These are phyloP conservation scores for Hypoxylon sp. DNA, from an alignment of 2,329 filamentous ascomycete species.

Conservation along the genomic window DNA sequence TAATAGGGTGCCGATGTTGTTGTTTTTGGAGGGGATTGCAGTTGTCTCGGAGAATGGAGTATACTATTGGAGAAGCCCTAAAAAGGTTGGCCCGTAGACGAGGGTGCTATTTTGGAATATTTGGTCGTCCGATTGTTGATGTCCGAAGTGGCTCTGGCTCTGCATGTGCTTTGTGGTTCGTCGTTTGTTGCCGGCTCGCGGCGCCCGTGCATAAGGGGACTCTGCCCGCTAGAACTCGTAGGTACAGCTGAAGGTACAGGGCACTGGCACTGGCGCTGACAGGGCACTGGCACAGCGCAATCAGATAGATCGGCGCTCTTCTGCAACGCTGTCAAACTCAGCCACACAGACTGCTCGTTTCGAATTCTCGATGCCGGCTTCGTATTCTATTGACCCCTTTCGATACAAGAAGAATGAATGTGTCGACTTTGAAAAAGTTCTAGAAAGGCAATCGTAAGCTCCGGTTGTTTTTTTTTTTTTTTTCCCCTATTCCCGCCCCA, in stretches of 20 bases:
- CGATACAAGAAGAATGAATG: slow-evolving; percentile 16
- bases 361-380: slow-evolving; percentile 15
- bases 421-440: slow-evolving; percentile 13
- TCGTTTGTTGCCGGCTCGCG: slow-evolving; percentile 11
- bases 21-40: slow-evolving; percentile 33
- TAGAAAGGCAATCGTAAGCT: slow-evolving; percentile 10
- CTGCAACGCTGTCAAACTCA: slow-evolving; percentile 21
- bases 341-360: slow-evolving; percentile 31
- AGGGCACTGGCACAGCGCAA: slow-evolving; percentile 18
- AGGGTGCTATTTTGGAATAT: slow-evolving; percentile 19
- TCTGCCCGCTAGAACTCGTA: slow-evolving; percentile 4
- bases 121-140: slow-evolving; percentile 24
- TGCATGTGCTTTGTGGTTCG: slow-evolving; percentile 14
- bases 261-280: neutral
- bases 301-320: slow-evolving; percentile 14
- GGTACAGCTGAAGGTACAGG: slow-evolving; percentile 8
- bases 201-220: slow-evolving; percentile 24
- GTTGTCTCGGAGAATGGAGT: slow-evolving; percentile 31
- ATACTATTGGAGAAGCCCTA: slow-evolving; percentile 4
- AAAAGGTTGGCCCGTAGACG: slow-evolving; percentile 29
- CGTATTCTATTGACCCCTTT: slow-evolving; percentile 10
- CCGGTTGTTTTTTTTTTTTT: slow-evolving; percentile 4
- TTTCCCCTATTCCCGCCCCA: slow-evolving; percentile 14
- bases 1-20: slow-evolving; percentile 11
- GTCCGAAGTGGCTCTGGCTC: slow-evolving; percentile 29